These are phyloP conservation scores for Cryphonectria radicalis DNA, from an alignment of 2,329 filamentous ascomycete species.

Conservation along the genomic window DNA sequence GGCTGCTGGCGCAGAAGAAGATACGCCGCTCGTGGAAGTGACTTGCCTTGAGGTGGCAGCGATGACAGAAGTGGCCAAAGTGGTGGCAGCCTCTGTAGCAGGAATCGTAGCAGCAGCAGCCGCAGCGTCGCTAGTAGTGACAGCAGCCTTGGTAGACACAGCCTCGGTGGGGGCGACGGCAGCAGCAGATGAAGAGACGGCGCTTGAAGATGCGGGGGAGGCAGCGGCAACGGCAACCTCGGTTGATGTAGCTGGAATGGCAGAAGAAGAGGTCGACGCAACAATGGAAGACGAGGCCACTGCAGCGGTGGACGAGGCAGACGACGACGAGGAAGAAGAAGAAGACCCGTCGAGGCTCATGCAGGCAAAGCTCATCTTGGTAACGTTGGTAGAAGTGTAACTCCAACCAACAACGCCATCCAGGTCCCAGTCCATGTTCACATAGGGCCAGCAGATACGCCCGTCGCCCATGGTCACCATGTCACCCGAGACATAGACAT, in stretches of 20 bases:
- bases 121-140: background rate
- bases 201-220: background rate
- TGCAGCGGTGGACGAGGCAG: constrained; percentile 2
- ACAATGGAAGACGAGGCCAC: background rate
- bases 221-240: background rate
- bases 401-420: constrained; percentile 31
- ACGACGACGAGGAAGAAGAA: constrained; percentile 9
- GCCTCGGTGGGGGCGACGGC: background rate
- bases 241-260: background rate
- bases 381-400: constrained; percentile 37
- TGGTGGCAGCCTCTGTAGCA: background rate
- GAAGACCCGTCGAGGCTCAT: constrained; percentile 33
- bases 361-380: constrained; percentile 60
- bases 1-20: background rate
- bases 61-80: background rate
- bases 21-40: constrained; percentile 1
- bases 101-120: background rate
- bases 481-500: constrained; percentile 65
- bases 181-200: background rate
- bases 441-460: constrained; percentile 65
- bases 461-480: constrained; percentile 64
- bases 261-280: background rate
- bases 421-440: constrained; percentile 58
- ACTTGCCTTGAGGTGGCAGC: constrained; percentile 1
- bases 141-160: background rate